These are phyloP conservation scores for Solioccasus polychromus DNA, from an alignment of 768 basidiomycete species.

Conservation along the genomic window DNA sequence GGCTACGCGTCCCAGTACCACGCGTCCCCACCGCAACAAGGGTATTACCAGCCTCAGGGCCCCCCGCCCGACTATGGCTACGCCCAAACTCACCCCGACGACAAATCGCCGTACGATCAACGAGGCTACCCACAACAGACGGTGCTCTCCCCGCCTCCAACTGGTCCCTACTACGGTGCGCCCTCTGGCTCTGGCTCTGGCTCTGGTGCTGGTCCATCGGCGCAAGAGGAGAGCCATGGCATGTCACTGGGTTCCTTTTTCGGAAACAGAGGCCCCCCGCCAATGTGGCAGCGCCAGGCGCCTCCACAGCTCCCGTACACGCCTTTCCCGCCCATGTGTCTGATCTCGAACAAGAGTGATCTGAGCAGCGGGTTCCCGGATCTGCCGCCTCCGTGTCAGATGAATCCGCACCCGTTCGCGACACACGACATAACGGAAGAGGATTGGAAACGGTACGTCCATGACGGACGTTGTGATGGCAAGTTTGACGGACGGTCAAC, in stretches of 20 bases:
- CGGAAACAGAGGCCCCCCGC: constrained; percentile 25
- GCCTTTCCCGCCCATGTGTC: constrained; percentile 29
- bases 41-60: constrained; percentile 1
- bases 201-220: background rate
- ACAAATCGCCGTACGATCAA: background rate
- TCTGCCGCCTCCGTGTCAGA: constrained; percentile 38
- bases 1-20: background rate
- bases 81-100: constrained; percentile 4
- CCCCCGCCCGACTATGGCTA: constrained; percentile 14
- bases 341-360: constrained; percentile 23
- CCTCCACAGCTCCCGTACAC: constrained; percentile 13
- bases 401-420: constrained; percentile 46
- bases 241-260: constrained; percentile 27
- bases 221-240: background rate
- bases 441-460: constrained; percentile 47
- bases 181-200: background rate
- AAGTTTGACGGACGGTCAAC: background rate
- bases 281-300: constrained; percentile 25
- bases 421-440: constrained; percentile 47
- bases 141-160: background rate
- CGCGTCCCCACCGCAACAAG: constrained; percentile 3
- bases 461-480: background rate
- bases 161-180: background rate
- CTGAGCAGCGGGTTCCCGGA: constrained; percentile 44
- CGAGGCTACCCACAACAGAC: background rate